These are phyloP conservation scores for Quercus phellos DNA, from an alignment of 331 rosid genomes.

Conservation along the genomic window DNA sequence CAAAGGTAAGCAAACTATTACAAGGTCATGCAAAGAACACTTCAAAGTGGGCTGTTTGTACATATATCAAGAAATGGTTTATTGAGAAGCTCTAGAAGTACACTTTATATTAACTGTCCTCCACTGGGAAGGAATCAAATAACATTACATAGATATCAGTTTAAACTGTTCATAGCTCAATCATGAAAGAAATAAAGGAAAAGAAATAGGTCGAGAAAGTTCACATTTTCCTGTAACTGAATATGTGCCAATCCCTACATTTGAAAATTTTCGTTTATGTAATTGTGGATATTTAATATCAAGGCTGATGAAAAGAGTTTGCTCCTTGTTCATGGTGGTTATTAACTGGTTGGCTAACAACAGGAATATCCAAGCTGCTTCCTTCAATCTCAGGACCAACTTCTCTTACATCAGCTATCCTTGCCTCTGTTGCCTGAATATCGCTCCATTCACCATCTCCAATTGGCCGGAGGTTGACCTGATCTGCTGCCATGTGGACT, in stretches of 20 bases:
- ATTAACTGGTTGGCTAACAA: slow-evolving; percentile 57
- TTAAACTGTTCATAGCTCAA: neutral
- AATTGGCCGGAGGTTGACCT: slow-evolving; percentile 51
- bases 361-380: slow-evolving; percentile 90
- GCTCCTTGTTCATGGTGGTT: slow-evolving; percentile 70
- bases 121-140: slow-evolving; percentile 13
- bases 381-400: slow-evolving; percentile 62
- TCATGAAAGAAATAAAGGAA: slow-evolving; percentile 17
- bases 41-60: neutral
- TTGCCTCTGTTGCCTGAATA: slow-evolving; percentile 88
- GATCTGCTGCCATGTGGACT: slow-evolving; percentile 68
- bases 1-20: too few species aligned
- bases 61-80: slow-evolving; percentile 4
- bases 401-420: slow-evolving; percentile 91
- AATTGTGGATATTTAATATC: slow-evolving; percentile 24
- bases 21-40: neutral
- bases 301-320: slow-evolving; percentile 68
- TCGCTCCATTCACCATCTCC: slow-evolving; percentile 88
- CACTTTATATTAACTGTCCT: slow-evolving; percentile 11
- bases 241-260: slow-evolving; percentile 29
- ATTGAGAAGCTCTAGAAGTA: slow-evolving; percentile 15
- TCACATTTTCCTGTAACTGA: slow-evolving; percentile 39
- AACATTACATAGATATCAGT: slow-evolving; percentile 8
- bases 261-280: slow-evolving; percentile 20
- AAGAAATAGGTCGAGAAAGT: slow-evolving; percentile 22